A percentile compares a stretch with the other conserved stretches of the same genome.
Conservation (phyloP, 2,329 filamentous ascomycete genomes). For the Fonsecaea nubica region DNA sequence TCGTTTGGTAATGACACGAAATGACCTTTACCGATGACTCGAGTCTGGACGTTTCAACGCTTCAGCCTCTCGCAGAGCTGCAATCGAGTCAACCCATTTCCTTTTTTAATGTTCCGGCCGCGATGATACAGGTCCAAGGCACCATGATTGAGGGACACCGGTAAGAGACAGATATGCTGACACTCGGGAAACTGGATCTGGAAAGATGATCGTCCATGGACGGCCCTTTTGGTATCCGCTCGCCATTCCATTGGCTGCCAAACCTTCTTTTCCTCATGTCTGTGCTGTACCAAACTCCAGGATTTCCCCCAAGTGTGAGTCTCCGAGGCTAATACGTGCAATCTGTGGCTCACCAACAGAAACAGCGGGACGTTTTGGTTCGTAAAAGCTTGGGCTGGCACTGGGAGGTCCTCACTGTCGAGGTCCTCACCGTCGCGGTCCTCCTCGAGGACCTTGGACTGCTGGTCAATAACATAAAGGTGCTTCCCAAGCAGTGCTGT, state of each 20-base stretch:
- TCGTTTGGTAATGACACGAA: slow-evolving; percentile 1
- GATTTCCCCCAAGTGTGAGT: not conserved
- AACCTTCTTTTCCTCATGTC: not conserved
- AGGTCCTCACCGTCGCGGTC: not conserved
- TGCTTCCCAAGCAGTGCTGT: not conserved
- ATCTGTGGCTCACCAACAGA: not conserved
- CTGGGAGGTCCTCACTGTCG: not conserved
- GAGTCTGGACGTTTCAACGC: not conserved
- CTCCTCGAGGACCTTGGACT: not conserved
- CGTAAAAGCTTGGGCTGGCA: not conserved
- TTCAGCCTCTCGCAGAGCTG: not conserved
- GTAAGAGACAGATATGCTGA: not conserved
- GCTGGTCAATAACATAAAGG: not conserved
- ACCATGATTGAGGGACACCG: not conserved
- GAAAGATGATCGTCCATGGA: not conserved
- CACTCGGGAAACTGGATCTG: not conserved
- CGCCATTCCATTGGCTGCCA: not conserved
- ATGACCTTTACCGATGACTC: not conserved
- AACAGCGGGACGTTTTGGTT: not conserved
- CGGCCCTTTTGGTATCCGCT: not conserved
- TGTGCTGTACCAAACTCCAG: not conserved
- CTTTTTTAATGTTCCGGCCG: not conserved
- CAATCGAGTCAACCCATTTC: not conserved
- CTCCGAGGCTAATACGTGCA: not conserved
- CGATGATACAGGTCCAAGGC: not conserved